These are phyloP conservation scores for Aureobasidium sp. DNA, from an alignment of 2,329 filamentous ascomycete species.

Conservation along the genomic window DNA sequence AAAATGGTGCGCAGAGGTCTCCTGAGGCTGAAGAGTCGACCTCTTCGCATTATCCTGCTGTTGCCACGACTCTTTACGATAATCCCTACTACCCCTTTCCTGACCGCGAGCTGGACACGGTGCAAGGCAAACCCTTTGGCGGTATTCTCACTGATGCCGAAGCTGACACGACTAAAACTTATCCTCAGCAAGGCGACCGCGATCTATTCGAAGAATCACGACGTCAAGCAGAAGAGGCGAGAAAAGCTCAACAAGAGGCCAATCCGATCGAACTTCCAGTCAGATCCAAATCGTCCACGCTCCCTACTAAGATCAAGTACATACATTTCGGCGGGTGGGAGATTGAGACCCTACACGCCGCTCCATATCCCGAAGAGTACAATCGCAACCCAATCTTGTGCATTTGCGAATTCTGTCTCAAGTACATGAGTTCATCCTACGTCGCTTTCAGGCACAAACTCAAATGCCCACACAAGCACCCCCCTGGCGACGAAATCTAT, in stretches of 20 bases:
- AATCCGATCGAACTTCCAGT: conserved; percentile 40
- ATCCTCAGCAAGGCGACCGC: conserved; percentile 73
- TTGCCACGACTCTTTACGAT: conserved; percentile 56
- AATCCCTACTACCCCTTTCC: conserved; percentile 83
- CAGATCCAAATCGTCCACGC: conserved; percentile 62
- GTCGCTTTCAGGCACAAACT: conserved; percentile 94
- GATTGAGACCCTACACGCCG: conserved; percentile 98
- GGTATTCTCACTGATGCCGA: conserved; percentile 85
- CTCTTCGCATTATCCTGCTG: conserved; percentile 50
- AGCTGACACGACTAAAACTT: conserved; percentile 82
- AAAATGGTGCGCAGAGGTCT: conserved; percentile 29
- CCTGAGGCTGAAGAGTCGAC: conserved; percentile 31
- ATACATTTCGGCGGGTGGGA: conserved; percentile 97
- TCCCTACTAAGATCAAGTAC: conserved; percentile 94
- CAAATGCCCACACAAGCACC: conserved; percentile 94
- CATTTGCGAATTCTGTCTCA: conserved; percentile 98
- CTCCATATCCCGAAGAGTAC: conserved; percentile 96
- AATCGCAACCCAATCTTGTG: conserved; percentile 94
- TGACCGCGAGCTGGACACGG: conserved; percentile 81
- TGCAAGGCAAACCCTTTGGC: conserved; percentile 89
- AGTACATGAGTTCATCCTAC: conserved; percentile 99
- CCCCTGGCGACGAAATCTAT: conserved; percentile 96
- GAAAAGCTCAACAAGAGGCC: conserved; percentile 65
- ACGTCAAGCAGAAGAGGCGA: conserved; percentile 84
- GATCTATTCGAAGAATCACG: conserved; percentile 84